Evolutionary conservation across 2,329 filamentous ascomycete genomes (phyloP).

Genomic region (Colletotrichum sp.): DNA sequence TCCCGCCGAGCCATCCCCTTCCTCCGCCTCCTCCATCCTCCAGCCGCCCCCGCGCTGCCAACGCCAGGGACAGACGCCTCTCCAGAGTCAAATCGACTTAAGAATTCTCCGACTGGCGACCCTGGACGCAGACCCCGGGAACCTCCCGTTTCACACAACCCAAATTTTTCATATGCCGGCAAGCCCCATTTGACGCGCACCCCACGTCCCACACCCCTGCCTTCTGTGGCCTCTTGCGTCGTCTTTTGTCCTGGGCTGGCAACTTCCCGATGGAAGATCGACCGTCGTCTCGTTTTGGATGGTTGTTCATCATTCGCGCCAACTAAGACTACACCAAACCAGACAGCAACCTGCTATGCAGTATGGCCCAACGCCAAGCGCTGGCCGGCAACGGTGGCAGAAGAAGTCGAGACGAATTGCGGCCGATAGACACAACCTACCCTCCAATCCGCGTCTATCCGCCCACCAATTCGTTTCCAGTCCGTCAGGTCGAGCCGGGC

Average conservation of each 20-base stretch:
- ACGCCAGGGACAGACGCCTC: background rate
- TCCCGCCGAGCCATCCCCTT: background rate
- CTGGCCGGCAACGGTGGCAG: background rate
- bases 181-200: background rate
- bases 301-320: background rate
- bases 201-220: constrained; percentile 1
- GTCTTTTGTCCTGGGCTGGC: background rate
- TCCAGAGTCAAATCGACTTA: constrained; percentile 16
- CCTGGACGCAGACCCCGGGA: background rate
- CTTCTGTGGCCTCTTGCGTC: background rate
- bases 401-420: background rate
- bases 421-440: background rate
- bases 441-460: background rate
- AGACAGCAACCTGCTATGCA: background rate
- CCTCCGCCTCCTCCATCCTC: background rate
- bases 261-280: constrained; percentile 13
- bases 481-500: constrained; percentile 18
- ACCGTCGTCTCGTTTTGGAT: constrained; percentile 19
- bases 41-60: constrained; percentile 6
- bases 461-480: background rate
- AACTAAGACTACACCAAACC: background rate
- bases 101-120: constrained; percentile 15
- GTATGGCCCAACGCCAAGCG: constrained; percentile 3
- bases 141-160: constrained; percentile 10
- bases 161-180: constrained; percentile 6